Base-by-base conservation (phyloP, 2,329 filamentous ascomycete species). In the Fusarium secorum region DNA sequence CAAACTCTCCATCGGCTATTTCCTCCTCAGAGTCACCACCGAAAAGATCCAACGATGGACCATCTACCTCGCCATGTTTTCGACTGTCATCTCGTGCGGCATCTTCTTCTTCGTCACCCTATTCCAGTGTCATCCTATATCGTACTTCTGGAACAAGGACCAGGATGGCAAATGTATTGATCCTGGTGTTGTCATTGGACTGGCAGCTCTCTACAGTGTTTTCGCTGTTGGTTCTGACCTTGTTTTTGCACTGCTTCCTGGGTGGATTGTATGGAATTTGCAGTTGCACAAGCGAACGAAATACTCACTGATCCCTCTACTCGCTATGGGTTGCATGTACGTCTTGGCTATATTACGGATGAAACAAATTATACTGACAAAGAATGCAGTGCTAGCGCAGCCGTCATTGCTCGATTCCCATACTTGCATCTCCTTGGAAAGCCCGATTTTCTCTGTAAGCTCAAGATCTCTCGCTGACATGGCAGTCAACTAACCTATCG, bases 321-420 rank as follows among this genome's bases (percentile, higher is more conserved):
- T 90, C 35, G 83, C 83, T 6, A 81, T 89, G 78, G 89, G 87
- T 20, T 87, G 87, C 64, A 72, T 84, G 82, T 78, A 77, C 61
- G 77, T 55, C 18, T 10, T 24, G 3, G 0, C 75, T 17, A 5
- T 10, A 11, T 7, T 11, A 5, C 5, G 0, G 7, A 14, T 10
- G 3, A 4, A 3, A 2, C 15, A 0, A 28, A 22, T 24, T 0
- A 17, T 49, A 26, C 70, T 71, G n/a, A 68, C 39, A 18, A 14
- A 1, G 1, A 0, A 20, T n/a, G 30, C 46, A 83, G 81, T 33
- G 82, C 82, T 7, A 83, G 82, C 54, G 74, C 75, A 7, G 82
- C 81, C 7, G 79, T 83, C 5, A 72, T 83, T 24, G 78, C 81
- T 17, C 79, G 82, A 1, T 77, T 82, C 10, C 74, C 76, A 7